These are phyloP conservation scores for Umbelopsis vinacea DNA, from an alignment of 192 early-diverging fungal genomes.

Conservation along the genomic window DNA sequence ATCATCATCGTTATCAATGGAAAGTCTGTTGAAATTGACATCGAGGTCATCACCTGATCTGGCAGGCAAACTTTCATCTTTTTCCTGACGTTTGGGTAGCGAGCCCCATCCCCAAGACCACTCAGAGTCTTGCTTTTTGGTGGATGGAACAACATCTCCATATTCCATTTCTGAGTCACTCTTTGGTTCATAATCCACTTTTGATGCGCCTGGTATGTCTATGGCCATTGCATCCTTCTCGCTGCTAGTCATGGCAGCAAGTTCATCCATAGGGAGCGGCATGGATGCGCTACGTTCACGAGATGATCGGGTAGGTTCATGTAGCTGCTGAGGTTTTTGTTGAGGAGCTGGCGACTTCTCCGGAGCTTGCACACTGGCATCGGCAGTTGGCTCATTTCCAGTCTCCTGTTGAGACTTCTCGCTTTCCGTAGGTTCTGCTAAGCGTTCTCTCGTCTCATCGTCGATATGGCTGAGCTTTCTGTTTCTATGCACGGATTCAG, in stretches of 20 bases:
- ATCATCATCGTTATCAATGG: conserved; percentile 35
- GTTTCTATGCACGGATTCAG: conserved; percentile 4
- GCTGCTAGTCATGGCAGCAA: not conserved
- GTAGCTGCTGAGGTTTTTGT: not conserved
- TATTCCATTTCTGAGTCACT: conserved; percentile 34
- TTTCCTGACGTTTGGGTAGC: conserved; percentile 58
- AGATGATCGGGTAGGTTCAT: not conserved
- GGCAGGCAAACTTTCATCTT: not conserved
- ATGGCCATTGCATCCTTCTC: not conserved
- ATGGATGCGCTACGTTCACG: conserved; percentile 8
- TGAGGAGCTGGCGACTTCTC: not conserved
- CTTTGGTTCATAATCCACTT: not conserved
- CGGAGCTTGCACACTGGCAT: not conserved
- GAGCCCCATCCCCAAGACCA: conserved; percentile 82
- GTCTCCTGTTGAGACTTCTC: not conserved
- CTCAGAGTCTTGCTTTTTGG: conserved; percentile 34
- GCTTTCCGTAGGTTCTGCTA: not conserved
- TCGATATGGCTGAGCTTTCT: not conserved
- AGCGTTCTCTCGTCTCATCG: not conserved
- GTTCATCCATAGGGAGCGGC: not conserved
- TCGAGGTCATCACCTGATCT: not conserved
- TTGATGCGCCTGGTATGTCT: not conserved
- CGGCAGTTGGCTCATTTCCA: not conserved
- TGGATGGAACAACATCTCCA: not conserved
- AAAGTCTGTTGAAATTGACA: conserved; percentile 14